Evolutionary conservation across 768 basidiomycete genomes (phyloP).

Genomic region (Sporobolomyces pararoseus): DNA sequence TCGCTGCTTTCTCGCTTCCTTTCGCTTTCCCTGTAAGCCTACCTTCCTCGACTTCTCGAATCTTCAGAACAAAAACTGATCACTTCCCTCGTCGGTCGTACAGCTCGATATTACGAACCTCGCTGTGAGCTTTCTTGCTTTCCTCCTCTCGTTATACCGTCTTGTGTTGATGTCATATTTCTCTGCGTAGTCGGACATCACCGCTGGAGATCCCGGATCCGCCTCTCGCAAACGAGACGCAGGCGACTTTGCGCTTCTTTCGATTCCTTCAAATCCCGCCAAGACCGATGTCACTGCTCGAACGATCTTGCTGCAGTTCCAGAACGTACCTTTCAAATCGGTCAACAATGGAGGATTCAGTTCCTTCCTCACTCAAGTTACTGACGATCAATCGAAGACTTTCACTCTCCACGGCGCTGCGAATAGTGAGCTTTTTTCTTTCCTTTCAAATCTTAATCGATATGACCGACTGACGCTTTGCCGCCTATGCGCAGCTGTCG

Average conservation of each 20-base stretch:
- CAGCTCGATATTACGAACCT: conserved; percentile 60
- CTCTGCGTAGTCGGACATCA: conserved; percentile 57
- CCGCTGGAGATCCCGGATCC: conserved; percentile 11
- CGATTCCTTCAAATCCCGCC: conserved; percentile 59
- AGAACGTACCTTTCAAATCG: conserved; percentile 58
- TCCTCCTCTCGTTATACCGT: too few relatives aligned
- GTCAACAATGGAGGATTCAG: conserved; percentile 59
- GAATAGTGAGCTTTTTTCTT: conserved; percentile 11
- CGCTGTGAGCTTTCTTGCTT: conserved; percentile 49
- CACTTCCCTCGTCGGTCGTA: background rate
- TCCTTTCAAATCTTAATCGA: too few relatives aligned
- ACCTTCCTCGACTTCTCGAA: background rate
- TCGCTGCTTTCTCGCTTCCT: conserved; percentile 64
- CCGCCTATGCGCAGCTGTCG: conserved; percentile 43
- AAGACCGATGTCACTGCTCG: conserved; percentile 63
- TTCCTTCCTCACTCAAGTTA: conserved; percentile 58
- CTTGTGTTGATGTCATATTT: too few relatives aligned
- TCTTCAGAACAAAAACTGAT: too few relatives aligned
- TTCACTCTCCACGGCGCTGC: conserved; percentile 26
- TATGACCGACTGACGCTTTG: too few relatives aligned
- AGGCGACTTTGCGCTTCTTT: conserved; percentile 60
- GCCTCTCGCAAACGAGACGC: conserved; percentile 8
- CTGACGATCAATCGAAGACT: conserved; percentile 41
- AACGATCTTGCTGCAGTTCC: conserved; percentile 62
- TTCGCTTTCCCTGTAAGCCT: conserved; percentile 59